Conservation (phyloP, 306 rosid species). For the Trifolium dubium region DNA sequence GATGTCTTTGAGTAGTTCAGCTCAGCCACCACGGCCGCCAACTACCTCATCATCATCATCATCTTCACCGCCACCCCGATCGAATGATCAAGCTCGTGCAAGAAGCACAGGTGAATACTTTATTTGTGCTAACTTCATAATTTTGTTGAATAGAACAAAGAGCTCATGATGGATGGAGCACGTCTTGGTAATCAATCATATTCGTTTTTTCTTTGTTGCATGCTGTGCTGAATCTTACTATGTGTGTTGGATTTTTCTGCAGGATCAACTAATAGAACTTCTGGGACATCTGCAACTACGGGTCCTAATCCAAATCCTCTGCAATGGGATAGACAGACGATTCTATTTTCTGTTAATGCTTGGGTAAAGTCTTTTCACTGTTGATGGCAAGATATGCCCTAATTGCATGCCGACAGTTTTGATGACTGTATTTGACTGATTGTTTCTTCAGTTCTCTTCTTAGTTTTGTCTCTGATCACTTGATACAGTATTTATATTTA, state of each 20-base stretch:
- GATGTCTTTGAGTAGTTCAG: slow-evolving; percentile 64
- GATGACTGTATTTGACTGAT: slow-evolving; percentile 19
- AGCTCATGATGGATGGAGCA: slow-evolving; percentile 15
- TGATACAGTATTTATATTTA: neutral
- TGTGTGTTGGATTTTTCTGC: slow-evolving; percentile 41
- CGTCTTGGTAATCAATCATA: slow-evolving; percentile 14
- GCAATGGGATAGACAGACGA: slow-evolving; percentile 89
- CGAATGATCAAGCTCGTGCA: slow-evolving; percentile 62
- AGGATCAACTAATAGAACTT: slow-evolving; percentile 72
- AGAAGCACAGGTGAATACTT: slow-evolving; percentile 60
- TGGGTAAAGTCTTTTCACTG: slow-evolving; percentile 63
- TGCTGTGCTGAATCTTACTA: slow-evolving; percentile 15
- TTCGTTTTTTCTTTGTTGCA: neutral
- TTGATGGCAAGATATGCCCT: neutral
- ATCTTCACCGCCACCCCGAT: slow-evolving; percentile 47
- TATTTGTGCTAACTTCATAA: slow-evolving; percentile 20
- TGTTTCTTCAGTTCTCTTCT: slow-evolving; percentile 15
- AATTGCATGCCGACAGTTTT: slow-evolving; percentile 6
- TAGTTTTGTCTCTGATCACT: slow-evolving; percentile 20
- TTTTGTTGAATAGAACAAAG: neutral
- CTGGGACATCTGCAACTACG: slow-evolving; percentile 69
- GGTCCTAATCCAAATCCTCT: slow-evolving; percentile 62
- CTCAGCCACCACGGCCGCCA: slow-evolving; percentile 71
- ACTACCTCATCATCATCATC: slow-evolving; percentile 51
- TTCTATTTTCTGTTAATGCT: slow-evolving; percentile 90